phyloP scores from a whole-genome alignment of 2,329 filamentous ascomycete species.

The Diatrype stigma region DNA sequence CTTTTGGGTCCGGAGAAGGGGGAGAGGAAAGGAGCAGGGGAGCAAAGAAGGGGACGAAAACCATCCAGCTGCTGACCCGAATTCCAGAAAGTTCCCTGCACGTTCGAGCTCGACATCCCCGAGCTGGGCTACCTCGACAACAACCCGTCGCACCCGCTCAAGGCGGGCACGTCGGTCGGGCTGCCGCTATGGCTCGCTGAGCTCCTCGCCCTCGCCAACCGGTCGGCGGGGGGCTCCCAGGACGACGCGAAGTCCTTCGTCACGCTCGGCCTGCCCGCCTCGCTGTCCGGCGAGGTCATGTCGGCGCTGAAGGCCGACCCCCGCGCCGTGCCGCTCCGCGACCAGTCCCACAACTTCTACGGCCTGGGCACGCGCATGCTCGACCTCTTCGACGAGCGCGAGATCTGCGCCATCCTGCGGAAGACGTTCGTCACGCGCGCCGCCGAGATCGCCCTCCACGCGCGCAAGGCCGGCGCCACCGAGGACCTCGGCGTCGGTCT shows the following conservation, averaged over 20 bases:
- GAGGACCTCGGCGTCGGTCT: constrained; percentile 50
- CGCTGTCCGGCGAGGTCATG: constrained; percentile 73
- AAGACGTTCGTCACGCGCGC: constrained; percentile 80
- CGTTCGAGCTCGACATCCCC: constrained; percentile 85
- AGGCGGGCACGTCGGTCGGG: constrained; percentile 72
- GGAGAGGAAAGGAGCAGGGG: no score
- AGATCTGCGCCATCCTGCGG: constrained; percentile 70
- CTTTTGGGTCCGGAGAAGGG: no score
- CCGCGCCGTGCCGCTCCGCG: constrained; percentile 75
- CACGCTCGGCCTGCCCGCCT: constrained; percentile 74
- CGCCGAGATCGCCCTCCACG: constrained; percentile 80
- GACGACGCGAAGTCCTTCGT: constrained; percentile 56
- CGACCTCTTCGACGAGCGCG: constrained; percentile 80
- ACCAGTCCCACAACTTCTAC: constrained; percentile 85
- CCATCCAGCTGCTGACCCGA: constrained; percentile 9
- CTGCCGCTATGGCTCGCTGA: constrained; percentile 93
- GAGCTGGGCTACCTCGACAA: constrained; percentile 87
- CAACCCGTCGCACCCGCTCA: constrained; percentile 67
- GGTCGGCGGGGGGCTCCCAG: constrained; percentile 29
- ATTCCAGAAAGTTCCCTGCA: constrained; percentile 87
- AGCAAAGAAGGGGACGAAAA: neutral
- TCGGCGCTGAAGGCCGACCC: constrained; percentile 91
- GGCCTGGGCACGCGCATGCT: constrained; percentile 78
- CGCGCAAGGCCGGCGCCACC: constrained; percentile 75
- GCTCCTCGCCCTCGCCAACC: constrained; percentile 73